Evolutionary conservation across 257 asterid genomes (phyloP).

Genomic region (Solanum etuberosum): DNA sequence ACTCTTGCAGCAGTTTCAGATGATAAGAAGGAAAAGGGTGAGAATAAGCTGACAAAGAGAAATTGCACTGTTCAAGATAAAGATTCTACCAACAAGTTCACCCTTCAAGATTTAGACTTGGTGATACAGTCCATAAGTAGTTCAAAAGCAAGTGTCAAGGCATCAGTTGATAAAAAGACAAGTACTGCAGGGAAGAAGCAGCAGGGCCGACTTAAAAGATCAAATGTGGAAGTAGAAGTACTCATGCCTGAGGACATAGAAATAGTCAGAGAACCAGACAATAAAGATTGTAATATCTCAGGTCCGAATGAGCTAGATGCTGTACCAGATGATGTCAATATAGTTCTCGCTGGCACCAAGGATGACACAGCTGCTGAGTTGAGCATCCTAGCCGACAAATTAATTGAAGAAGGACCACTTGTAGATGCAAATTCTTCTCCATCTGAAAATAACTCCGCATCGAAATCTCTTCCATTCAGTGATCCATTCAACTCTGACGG

Average conservation of each 20-base stretch:
- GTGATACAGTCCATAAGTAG: conserved; percentile 1
- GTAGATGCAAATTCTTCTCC: conserved; percentile 10
- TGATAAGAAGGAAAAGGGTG: background rate
- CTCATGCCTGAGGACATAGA: conserved; percentile 8
- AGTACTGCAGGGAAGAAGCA: conserved; percentile 4
- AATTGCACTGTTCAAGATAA: background rate
- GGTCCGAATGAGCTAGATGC: background rate
- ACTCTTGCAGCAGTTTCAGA: background rate
- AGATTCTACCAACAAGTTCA: background rate
- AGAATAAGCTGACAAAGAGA: background rate
- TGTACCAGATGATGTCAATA: background rate
- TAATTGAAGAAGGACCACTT: background rate
- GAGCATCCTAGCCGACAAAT: background rate
- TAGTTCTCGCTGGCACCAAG: background rate
- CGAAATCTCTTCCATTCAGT: background rate
- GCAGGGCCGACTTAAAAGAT: conserved; percentile 8
- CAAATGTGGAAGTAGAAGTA: conserved; percentile 11
- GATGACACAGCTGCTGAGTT: background rate
- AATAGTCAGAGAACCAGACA: background rate
- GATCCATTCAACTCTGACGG: conserved; percentile 15
- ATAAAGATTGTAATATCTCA: conserved; percentile 4
- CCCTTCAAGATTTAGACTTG: background rate
- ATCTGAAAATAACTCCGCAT: background rate
- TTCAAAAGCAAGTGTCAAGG: conserved; percentile 9
- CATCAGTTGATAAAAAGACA: background rate